Evolutionary conservation across 805 yeast species (phyloP).

Genomic region (Scheffersomyces ergatensis): DNA sequence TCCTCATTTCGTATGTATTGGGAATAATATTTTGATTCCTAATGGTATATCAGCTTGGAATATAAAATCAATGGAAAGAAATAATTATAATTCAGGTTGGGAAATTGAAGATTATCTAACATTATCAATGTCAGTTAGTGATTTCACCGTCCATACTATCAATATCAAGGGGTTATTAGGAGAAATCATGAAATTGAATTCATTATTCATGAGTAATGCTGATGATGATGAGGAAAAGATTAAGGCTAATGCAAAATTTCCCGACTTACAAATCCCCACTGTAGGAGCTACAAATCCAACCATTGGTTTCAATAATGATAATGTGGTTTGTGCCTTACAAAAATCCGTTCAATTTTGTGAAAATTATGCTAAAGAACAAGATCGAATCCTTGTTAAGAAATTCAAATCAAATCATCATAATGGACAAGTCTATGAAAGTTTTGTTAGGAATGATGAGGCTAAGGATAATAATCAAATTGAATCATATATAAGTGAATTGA

Average conservation of each 20-base stretch:
- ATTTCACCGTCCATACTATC: conserved; percentile 31
- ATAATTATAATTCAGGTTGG: conserved; percentile 4
- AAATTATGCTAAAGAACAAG: conserved; percentile 20
- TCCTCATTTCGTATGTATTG: conserved; percentile 22
- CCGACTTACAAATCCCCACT: not conserved
- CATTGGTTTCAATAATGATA: conserved; percentile 18
- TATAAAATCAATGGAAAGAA: conserved; percentile 4
- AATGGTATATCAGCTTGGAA: conserved; percentile 32
- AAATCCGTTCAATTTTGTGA: conserved; percentile 24
- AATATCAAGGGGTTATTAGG: conserved; percentile 31
- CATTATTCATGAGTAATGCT: conserved; percentile 6
- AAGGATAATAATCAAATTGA: not conserved
- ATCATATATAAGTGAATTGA: not conserved
- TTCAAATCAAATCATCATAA: not conserved
- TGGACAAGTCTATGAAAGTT: not conserved
- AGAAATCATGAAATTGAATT: conserved; percentile 5
- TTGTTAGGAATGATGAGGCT: not conserved
- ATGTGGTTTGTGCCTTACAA: conserved; percentile 28
- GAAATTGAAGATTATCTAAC: conserved; percentile 23
- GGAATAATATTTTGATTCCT: conserved; percentile 28
- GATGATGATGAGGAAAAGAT: too few relatives aligned
- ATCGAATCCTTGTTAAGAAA: not conserved
- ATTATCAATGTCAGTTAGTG: conserved; percentile 35
- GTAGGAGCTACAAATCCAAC: not conserved
- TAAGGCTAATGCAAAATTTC: not conserved